These are phyloP conservation scores for Balansia obtecta DNA, from an alignment of 2,329 filamentous ascomycete genomes.

Conservation along the genomic window DNA sequence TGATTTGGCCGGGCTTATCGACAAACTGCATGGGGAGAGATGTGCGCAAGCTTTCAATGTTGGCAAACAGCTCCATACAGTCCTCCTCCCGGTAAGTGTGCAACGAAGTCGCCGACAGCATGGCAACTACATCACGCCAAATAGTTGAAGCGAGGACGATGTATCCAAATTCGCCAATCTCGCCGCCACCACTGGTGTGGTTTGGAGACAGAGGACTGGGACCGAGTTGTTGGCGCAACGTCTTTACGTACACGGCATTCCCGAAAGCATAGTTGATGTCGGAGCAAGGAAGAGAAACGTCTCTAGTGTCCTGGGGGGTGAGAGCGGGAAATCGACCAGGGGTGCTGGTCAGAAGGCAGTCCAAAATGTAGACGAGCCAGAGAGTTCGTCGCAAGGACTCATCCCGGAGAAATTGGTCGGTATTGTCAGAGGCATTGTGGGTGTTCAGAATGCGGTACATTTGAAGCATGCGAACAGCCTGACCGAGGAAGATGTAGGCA, in stretches of 20 bases:
- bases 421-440: constrained; percentile 35
- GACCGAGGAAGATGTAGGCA: constrained; percentile 50
- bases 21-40: constrained; percentile 46
- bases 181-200: constrained; percentile 30
- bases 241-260: constrained; percentile 45
- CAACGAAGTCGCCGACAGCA: constrained; percentile 42
- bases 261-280: constrained; percentile 53
- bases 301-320: constrained; percentile 39
- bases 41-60: constrained; percentile 42
- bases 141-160: constrained; percentile 48
- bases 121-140: constrained; percentile 49
- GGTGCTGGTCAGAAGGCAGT: constrained; percentile 49
- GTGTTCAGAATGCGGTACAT: constrained; percentile 49
- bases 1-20: constrained; percentile 49
- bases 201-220: constrained; percentile 22
- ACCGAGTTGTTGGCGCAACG: constrained; percentile 32
- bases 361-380: constrained; percentile 51
- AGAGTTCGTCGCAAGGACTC: constrained; percentile 49
- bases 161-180: constrained; percentile 49
- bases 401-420: constrained; percentile 48
- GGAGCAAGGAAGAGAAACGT: constrained; percentile 44
- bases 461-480: constrained; percentile 51
- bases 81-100: constrained; percentile 41
- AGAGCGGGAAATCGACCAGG: constrained; percentile 46
- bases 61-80: constrained; percentile 36